Evolutionary conservation across 192 early-diverging fungal genomes (phyloP).

Genomic region (Neocallimastix lanati): DNA sequence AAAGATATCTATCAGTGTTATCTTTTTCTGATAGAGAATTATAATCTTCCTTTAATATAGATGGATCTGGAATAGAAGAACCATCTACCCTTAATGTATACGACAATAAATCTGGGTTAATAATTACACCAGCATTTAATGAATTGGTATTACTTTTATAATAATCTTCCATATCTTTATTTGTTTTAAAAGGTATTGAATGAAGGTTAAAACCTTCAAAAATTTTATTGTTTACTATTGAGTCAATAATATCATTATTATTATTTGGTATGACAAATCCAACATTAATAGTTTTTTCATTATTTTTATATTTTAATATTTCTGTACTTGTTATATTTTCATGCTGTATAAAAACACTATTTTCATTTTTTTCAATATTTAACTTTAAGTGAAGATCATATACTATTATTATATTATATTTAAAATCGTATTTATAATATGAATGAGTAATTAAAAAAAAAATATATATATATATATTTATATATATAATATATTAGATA

Average conservation of each 20-base stretch:
- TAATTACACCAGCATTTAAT: too few relatives aligned
- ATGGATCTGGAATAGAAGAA: neutral
- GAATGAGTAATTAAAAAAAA: too few relatives aligned
- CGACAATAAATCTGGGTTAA: neutral
- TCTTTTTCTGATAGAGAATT: neutral
- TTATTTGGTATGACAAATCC: neutral
- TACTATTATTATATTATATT: too few relatives aligned
- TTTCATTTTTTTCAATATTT: too few relatives aligned
- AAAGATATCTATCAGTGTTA: neutral
- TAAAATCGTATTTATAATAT: too few relatives aligned
- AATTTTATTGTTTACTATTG: neutral
- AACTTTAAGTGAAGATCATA: too few relatives aligned
- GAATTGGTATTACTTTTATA: neutral
- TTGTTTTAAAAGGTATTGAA: neutral
- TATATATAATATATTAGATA: too few relatives aligned
- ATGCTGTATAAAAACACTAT: too few relatives aligned
- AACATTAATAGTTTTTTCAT: neutral
- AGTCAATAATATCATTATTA: neutral
- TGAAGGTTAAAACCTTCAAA: neutral
- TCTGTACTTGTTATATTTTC: too few relatives aligned
- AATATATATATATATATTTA: too few relatives aligned
- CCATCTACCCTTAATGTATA: neutral
- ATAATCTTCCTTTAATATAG: neutral
- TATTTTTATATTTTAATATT: too few relatives aligned
- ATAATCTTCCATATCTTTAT: neutral